Percentiles rank a stretch among this genome's conserved stretches.
Conservation (phyloP, 139 green algal species). For the Zygnema cylindricum region DNA sequence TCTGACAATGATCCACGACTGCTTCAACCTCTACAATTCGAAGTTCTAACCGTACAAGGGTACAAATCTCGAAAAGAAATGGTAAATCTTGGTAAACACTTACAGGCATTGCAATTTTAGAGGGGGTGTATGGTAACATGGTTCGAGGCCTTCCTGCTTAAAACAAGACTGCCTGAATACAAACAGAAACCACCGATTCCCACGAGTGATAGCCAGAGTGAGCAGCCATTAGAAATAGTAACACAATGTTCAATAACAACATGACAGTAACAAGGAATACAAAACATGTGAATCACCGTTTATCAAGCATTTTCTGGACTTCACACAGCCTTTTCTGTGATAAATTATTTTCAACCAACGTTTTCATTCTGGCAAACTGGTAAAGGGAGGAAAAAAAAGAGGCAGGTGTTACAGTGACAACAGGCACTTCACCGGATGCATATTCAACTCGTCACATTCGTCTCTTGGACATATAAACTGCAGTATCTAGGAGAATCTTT, state of each 20-base stretch:
- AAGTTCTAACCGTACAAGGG: no score
- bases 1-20: no score
- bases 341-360: neutral
- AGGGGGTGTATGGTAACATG: neutral
- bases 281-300: neutral
- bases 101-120: neutral
- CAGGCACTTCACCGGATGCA: no score
- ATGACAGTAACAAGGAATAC: neutral
- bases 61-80: neutral
- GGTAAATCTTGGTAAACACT: neutral
- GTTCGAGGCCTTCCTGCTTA: neutral
- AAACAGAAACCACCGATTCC: neutral
- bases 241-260: no score
- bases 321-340: neutral
- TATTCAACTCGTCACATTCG: no score
- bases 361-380: no score
- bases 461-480: no score
- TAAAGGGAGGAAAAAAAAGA: no score
- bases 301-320: neutral
- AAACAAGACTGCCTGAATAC: neutral
- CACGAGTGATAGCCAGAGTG: neutral
- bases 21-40: no score
- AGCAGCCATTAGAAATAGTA: neutral
- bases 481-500: no score
- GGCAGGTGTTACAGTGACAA: no score